A percentile compares a stretch with the other conserved stretches of the same genome.
These are phyloP conservation scores for Leccinum olivaceopallidum DNA, from an alignment of 768 basidiomycete genomes.

Conservation along the genomic window DNA sequence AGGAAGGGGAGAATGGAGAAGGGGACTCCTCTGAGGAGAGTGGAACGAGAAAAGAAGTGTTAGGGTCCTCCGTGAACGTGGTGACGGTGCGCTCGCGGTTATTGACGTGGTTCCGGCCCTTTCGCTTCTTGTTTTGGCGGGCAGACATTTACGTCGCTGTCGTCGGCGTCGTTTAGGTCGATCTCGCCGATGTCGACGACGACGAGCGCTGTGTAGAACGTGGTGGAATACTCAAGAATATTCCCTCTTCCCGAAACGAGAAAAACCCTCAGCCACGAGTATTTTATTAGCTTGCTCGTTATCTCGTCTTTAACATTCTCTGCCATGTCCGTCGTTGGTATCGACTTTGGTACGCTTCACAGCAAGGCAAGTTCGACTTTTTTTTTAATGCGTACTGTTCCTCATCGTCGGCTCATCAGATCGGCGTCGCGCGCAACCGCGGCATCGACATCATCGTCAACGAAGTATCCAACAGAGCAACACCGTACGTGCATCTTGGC, in stretches of 20 bases:
- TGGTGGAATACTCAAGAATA: slow-evolving; percentile 30
- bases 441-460: slow-evolving; percentile 99
- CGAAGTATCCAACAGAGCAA: slow-evolving; percentile 95
- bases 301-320: neutral
- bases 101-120: slow-evolving; percentile 51
- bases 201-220: slow-evolving; percentile 17
- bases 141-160: slow-evolving; percentile 44
- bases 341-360: slow-evolving; percentile 89
- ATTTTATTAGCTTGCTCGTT: neutral
- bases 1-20: slow-evolving; percentile 38
- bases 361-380: slow-evolving; percentile 60
- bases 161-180: neutral
- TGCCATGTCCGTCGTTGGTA: slow-evolving; percentile 88
- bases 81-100: slow-evolving; percentile 69
- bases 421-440: slow-evolving; percentile 92
- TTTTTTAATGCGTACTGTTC: no score
- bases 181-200: neutral
- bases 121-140: slow-evolving; percentile 65
- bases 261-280: slow-evolving; percentile 20
- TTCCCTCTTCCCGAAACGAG: slow-evolving; percentile 21
- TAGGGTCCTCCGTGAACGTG: slow-evolving; percentile 61
- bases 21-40: slow-evolving; percentile 53
- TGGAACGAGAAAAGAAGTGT: slow-evolving; percentile 52
- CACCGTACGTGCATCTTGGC: slow-evolving; percentile 67
- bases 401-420: slow-evolving; percentile 42